Percentiles rank a stretch among this genome's conserved stretches.
phyloP scores from a whole-genome alignment of 2,329 filamentous ascomycete genomes.

The Pezicula radicicola region DNA sequence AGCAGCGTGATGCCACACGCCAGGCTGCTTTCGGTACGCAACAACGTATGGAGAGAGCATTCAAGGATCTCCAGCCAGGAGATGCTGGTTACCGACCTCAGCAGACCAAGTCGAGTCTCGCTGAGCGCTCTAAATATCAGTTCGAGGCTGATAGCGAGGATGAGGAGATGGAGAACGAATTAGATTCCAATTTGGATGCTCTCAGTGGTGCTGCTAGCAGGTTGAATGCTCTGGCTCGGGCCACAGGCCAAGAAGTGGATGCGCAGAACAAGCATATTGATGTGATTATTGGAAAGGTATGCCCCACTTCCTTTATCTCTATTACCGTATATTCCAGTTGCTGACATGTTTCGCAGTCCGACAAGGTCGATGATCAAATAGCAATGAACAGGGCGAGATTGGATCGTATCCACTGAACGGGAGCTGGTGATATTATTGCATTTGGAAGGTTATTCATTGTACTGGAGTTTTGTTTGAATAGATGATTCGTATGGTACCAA shows the following conservation, averaged over 20 bases:
- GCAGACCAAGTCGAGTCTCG: constrained; percentile 37
- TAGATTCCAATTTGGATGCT: constrained; percentile 62
- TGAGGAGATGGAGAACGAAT: constrained; percentile 62
- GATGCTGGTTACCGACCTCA: constrained; percentile 24
- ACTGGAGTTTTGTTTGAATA: not conserved
- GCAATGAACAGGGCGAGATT: constrained; percentile 66
- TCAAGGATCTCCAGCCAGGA: constrained; percentile 38
- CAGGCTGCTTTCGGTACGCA: constrained; percentile 49
- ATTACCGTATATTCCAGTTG: not conserved
- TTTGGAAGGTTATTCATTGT: no score
- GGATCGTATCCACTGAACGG: constrained; percentile 26
- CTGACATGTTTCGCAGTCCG: constrained; percentile 56
- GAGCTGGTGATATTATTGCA: not conserved
- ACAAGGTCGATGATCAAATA: constrained; percentile 78
- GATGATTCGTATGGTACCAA: not conserved
- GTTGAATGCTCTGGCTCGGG: constrained; percentile 70
- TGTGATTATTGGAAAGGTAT: constrained; percentile 74
- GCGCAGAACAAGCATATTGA: constrained; percentile 76
- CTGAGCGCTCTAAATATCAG: constrained; percentile 69
- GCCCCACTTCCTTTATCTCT: constrained; percentile 17
- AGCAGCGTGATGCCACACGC: constrained; percentile 61
- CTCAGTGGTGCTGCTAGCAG: constrained; percentile 61
- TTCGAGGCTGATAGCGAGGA: constrained; percentile 56
- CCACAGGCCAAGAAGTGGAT: constrained; percentile 73
- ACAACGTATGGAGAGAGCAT: constrained; percentile 50